phyloP scores from a whole-genome alignment of 2,329 filamentous ascomycete species.

The Parascedosporium putredinis region DNA sequence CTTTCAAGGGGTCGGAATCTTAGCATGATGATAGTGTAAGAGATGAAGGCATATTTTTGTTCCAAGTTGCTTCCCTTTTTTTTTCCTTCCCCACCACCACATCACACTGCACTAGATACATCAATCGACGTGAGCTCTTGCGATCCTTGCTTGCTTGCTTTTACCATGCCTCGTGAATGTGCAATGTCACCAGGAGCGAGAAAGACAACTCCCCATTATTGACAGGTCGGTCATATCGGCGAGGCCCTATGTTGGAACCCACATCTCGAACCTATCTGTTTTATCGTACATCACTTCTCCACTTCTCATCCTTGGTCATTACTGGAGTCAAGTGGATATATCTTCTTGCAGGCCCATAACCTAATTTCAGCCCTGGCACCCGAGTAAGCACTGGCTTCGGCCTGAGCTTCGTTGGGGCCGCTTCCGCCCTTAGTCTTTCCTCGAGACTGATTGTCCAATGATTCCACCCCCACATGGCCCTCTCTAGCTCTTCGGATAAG shows the following conservation, averaged over 20 bases:
- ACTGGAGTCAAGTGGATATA: background rate
- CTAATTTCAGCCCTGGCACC: background rate
- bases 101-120: too few relatives aligned
- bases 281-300: too few relatives aligned
- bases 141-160: too few relatives aligned
- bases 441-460: background rate
- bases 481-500: background rate
- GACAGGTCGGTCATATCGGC: too few relatives aligned
- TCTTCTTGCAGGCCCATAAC: background rate
- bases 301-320: background rate
- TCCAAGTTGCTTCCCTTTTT: too few relatives aligned
- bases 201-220: too few relatives aligned
- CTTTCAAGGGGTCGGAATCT: background rate
- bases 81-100: too few relatives aligned
- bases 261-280: too few relatives aligned
- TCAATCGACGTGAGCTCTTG: too few relatives aligned
- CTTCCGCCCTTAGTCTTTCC: background rate
- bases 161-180: too few relatives aligned
- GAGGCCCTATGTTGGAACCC: too few relatives aligned
- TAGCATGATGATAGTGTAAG: background rate
- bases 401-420: background rate
- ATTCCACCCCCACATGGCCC: background rate
- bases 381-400: background rate
- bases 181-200: too few relatives aligned
- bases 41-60: constrained; percentile 1